Evolutionary conservation across 768 basidiomycete genomes (phyloP).

Genomic region (Boletellus emodensis): DNA sequence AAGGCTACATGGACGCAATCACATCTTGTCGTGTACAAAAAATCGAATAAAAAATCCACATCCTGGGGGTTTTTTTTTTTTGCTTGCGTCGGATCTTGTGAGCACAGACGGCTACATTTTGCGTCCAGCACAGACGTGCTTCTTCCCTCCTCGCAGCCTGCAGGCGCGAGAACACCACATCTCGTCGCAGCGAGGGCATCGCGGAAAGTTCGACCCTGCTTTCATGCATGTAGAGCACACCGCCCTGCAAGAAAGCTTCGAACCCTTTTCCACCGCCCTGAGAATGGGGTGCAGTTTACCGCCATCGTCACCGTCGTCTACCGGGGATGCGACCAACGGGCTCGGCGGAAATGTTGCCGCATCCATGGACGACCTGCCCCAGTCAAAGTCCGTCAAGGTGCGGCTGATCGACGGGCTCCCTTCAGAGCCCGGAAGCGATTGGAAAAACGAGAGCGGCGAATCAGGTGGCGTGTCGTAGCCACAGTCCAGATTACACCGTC

Average conservation of each 20-base stretch:
- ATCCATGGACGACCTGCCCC: constrained; percentile 9
- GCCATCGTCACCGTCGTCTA: constrained; percentile 8
- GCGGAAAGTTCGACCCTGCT: constrained; percentile 52
- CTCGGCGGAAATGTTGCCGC: constrained; percentile 1
- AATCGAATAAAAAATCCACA: too few species aligned
- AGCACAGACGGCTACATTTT: constrained; percentile 4
- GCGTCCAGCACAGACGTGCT: constrained; percentile 42
- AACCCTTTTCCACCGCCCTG: constrained; percentile 47
- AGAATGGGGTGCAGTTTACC: constrained; percentile 41
- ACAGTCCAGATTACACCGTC: constrained; percentile 4
- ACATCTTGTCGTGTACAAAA: too few species aligned
- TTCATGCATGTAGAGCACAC: constrained; percentile 53
- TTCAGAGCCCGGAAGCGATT: constrained; percentile 11
- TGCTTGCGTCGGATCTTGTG: too few species aligned
- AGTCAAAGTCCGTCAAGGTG: constrained; percentile 29
- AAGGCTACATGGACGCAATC: too few species aligned
- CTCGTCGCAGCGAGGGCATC: constrained; percentile 54
- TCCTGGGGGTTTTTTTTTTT: too few species aligned
- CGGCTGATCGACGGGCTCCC: constrained; percentile 42
- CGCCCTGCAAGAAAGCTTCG: constrained; percentile 42
- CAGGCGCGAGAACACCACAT: constrained; percentile 67
- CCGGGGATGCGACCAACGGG: constrained; percentile 18
- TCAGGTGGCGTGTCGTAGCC: constrained; percentile 28
- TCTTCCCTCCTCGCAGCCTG: constrained; percentile 48
- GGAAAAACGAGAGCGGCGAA: constrained; percentile 24